phyloP scores from a whole-genome alignment of 2,329 filamentous ascomycete genomes.

The Phaeosphaeria sp. region DNA sequence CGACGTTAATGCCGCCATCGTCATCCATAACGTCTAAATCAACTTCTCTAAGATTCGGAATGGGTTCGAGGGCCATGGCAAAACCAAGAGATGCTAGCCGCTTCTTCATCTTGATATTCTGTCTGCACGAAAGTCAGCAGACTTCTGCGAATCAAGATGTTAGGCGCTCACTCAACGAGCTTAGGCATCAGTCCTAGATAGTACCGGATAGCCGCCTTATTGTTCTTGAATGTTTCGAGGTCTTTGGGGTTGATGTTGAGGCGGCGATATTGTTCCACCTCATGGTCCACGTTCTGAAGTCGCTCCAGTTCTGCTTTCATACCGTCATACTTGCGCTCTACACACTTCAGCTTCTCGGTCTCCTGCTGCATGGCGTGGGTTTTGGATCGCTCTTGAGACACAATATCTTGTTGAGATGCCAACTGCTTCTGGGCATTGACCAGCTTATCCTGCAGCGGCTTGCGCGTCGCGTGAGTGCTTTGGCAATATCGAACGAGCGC shows the following conservation, averaged over 20 bases:
- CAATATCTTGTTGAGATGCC: constrained; percentile 40
- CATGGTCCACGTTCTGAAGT: constrained; percentile 24
- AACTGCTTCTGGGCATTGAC: constrained; percentile 29
- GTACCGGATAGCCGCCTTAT: constrained; percentile 33
- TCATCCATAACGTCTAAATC: constrained; percentile 14
- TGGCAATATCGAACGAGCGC: constrained; percentile 37
- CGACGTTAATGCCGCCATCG: constrained; percentile 9
- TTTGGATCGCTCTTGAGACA: constrained; percentile 42
- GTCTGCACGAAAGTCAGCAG: constrained; percentile 27
- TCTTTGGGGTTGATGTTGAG: constrained; percentile 24
- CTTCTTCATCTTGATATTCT: constrained; percentile 38
- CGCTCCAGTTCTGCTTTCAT: constrained; percentile 21
- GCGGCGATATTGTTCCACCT: constrained; percentile 23
- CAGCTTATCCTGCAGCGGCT: constrained; percentile 17
- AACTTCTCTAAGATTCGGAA: constrained; percentile 26
- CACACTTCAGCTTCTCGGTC: constrained; percentile 17
- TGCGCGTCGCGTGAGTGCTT: constrained; percentile 27
- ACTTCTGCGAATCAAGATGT: no score
- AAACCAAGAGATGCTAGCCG: constrained; percentile 37
- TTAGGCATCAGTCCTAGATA: constrained; percentile 36
- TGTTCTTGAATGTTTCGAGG: constrained; percentile 25
- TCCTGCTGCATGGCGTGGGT: constrained; percentile 35
- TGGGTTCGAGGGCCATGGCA: constrained; percentile 33
- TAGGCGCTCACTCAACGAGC: constrained; percentile 31
- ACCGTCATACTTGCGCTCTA: constrained; percentile 13